Conservation (phyloP, 768 basidiomycete species). For the Kwoniella dendrophila region DNA sequence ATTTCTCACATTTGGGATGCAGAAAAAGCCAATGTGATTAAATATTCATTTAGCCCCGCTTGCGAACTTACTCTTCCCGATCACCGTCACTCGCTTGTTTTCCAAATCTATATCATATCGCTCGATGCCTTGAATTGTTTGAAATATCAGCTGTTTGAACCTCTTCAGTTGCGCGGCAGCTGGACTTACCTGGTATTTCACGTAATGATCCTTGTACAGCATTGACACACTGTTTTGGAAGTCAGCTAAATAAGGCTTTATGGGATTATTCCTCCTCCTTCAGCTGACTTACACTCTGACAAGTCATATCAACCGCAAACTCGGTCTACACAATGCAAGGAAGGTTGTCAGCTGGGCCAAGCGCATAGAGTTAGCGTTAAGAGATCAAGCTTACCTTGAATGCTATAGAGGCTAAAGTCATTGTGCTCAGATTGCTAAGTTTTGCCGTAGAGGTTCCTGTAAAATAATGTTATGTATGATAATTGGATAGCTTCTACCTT, state of each 20-base stretch:
- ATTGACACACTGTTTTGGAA: slow-evolving; percentile 45
- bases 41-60: too few relatives aligned
- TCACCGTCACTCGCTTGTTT: slow-evolving; percentile 52
- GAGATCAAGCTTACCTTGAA: slow-evolving; percentile 36
- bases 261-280: slow-evolving; percentile 1
- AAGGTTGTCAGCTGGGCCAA: slow-evolving; percentile 10
- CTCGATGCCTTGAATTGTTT: slow-evolving; percentile 46
- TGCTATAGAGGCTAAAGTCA: slow-evolving; percentile 38
- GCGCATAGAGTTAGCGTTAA: not conserved
- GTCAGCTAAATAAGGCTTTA: not conserved
- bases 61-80: slow-evolving; percentile 45
- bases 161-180: not conserved
- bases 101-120: slow-evolving; percentile 53
- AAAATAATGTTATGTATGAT: too few relatives aligned
- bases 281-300: slow-evolving; percentile 44
- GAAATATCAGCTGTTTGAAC: not conserved
- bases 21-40: too few relatives aligned
- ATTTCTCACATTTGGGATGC: not conserved
- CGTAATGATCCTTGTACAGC: slow-evolving; percentile 42
- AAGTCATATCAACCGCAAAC: slow-evolving; percentile 57
- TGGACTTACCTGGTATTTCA: slow-evolving; percentile 31
- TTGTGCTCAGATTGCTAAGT: slow-evolving; percentile 6
- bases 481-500: too few relatives aligned
- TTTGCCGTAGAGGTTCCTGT: not conserved
- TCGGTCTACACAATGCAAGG: slow-evolving; percentile 42